Base-by-base conservation (phyloP, 2,329 filamentous ascomycete genomes). In the Teratosphaeria gauchensis region DNA sequence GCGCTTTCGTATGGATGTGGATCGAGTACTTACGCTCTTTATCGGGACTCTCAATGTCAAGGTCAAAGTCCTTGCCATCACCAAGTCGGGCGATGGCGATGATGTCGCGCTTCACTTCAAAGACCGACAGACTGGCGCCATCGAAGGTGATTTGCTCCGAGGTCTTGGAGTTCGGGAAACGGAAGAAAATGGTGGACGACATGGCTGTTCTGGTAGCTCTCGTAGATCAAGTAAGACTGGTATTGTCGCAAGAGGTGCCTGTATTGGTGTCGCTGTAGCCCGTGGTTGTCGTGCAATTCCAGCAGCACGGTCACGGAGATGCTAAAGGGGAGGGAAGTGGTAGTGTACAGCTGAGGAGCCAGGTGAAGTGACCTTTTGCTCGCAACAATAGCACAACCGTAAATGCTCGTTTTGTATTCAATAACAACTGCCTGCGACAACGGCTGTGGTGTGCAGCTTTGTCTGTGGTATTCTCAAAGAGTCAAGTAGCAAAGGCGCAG, bases 161-260 rank as follows among this genome's bases (percentile, higher is more conserved):
- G 73, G 97, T 94, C 79, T 91, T 96, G 73, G 95, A 91, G 68
- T 92, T 97, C 79, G 96, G 97, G 86, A 99, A 99, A 79, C 96
- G 96, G 89, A 96, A 99, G 78, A 96, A 97, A 72, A 99, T 94
- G 66, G 92, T 97, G 59, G 94, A 96, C 73, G 90, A 85, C 92
- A 96, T 96, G 42, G 42, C 42, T 21, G 71, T 71, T 84, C 78
- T 73, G 56, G 63, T 56, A 56, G 35, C 28, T n/a, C 38, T 19
- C 42, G 42, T 53, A 32, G 42, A 11, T 33, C 51, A 24, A 28
- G 6, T 21, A 35, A 38, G 35, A 21, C 19, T 16, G 38, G 19
- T 38, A 19, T 56, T 21, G 42, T 48, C 42, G 42, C 42, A 19
- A 48, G 16, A 21, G 16, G n/a, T 48, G 21, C 16, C 42, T 48